phyloP scores from a whole-genome alignment of 2,329 filamentous ascomycete genomes.

The Botryosphaeria dothidea region DNA sequence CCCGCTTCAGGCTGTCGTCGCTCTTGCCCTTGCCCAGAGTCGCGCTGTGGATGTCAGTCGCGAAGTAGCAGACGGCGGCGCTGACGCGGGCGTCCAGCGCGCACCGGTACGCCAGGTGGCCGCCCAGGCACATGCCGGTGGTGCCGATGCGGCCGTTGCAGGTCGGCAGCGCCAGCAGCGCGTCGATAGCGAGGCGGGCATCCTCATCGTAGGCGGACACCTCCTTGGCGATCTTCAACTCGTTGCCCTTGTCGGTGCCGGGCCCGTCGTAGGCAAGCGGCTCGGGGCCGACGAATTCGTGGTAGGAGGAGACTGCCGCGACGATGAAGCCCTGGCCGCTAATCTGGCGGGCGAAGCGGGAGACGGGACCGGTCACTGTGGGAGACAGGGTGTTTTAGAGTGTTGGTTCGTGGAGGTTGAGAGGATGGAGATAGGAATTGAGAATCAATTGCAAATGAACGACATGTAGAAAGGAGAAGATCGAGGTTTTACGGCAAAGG shows the following conservation, averaged over 20 bases:
- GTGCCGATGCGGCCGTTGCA: conserved; percentile 76
- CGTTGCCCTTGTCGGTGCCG: conserved; percentile 85
- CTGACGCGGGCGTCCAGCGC: conserved; percentile 75
- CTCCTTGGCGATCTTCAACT: conserved; percentile 83
- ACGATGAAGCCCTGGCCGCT: conserved; percentile 92
- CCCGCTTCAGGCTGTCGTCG: conserved; percentile 62
- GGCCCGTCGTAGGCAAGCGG: conserved; percentile 81
- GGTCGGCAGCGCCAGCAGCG: conserved; percentile 43
- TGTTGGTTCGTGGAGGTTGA: neutral
- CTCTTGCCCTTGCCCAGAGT: conserved; percentile 70
- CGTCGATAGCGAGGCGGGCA: conserved; percentile 45
- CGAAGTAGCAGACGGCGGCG: conserved; percentile 85
- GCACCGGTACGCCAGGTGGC: conserved; percentile 76
- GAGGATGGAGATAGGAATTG: neutral
- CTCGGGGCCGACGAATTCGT: conserved; percentile 87
- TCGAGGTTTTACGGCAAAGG: too few relatives aligned
- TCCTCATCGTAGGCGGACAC: conserved; percentile 78
- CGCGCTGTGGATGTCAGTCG: conserved; percentile 82
- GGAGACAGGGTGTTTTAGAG: conserved; percentile 14
- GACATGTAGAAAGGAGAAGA: neutral
- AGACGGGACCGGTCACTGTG: conserved; percentile 87
- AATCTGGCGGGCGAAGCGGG: conserved; percentile 87
- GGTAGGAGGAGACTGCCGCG: conserved; percentile 85
- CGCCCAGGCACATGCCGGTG: conserved; percentile 91
- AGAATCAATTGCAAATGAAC: neutral